Evolutionary conservation across 179 eudicot genomes (phyloP), one percentile per base, ranked within the genome.

Genomic region (Drosera spatulata): DNA sequence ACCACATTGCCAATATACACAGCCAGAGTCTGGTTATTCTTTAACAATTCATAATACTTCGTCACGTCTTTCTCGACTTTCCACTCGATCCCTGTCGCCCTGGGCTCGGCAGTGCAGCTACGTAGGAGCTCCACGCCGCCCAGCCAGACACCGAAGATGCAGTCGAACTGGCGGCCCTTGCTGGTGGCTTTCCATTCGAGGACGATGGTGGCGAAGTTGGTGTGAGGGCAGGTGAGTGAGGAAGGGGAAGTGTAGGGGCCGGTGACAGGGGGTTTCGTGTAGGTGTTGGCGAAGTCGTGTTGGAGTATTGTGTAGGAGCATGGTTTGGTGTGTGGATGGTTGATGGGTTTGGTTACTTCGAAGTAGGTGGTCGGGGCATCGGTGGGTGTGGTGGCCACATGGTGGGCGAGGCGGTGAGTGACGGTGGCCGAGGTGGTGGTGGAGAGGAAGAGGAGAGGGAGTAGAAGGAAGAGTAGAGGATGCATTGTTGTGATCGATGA

Each of bases 91-190:
- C 98, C 96, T 47, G 71, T 77, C 13, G 80, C 61, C 5, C 82
- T 70, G 9, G 98, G 98, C 79, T 91, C 98, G 2, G 96, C 98
- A 3, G 96, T 84, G 82, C 98, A 91, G 77, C 91, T 78, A 38
- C 98, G 77, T 47, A 91, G 87, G 14, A 91, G 73, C 81, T 91
- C 96, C 33, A 84, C 87, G 5, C 98, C 95, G 54, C 85, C 83
- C 6, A 91, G 83, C 96, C 97, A 89, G 55, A 93, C 78, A 48
- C 95, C 95, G 61, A 93, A 93, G 44, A 93, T 93, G 7, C 95
- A 73, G 45, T 89, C 99, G 40, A 69, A 89, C 59, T 93, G 95
- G 6, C 86, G 67, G 33, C 99, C 96, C 41, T 77, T 80, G 55
- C 82, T 74, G 11, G 88, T 75, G 39, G 99, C 93, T 5, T 71